These are phyloP conservation scores for Thelonectria rubi DNA, from an alignment of 2,329 filamentous ascomycete species.

Conservation along the genomic window DNA sequence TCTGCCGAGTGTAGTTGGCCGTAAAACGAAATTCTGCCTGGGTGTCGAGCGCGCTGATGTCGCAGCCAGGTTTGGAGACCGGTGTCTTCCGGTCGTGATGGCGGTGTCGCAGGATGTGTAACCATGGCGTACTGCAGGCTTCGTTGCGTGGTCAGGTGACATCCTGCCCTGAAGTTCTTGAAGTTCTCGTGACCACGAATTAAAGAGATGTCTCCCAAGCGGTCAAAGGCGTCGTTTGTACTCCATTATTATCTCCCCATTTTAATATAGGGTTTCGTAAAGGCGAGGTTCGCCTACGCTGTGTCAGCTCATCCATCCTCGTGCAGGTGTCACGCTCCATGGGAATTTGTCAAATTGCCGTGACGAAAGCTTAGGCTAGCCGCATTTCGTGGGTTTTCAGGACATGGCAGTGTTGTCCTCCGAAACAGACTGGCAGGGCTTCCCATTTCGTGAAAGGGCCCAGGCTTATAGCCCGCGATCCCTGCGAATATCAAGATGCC, in stretches of 20 bases:
- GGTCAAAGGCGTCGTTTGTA: background rate
- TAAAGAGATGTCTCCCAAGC: background rate
- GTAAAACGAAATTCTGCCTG: background rate
- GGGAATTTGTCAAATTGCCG: background rate
- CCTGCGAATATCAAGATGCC: background rate
- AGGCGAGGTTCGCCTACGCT: background rate
- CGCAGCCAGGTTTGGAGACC: background rate
- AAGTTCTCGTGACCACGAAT: background rate
- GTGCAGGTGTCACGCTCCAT: background rate
- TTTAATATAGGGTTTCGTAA: background rate
- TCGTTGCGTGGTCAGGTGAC: background rate
- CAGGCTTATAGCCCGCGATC: background rate
- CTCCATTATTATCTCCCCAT: constrained; percentile 1
- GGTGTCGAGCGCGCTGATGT: background rate
- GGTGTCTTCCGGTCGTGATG: background rate
- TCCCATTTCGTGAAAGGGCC: background rate
- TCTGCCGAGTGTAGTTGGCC: background rate
- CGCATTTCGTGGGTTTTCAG: background rate
- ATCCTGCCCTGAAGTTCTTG: background rate
- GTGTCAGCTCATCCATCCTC: background rate
- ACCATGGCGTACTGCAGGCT: background rate
- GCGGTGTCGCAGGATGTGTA: background rate
- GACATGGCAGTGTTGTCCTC: background rate
- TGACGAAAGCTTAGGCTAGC: background rate
- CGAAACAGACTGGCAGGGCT: background rate